Percentiles rank a stretch among this genome's conserved stretches.
phyloP scores from a whole-genome alignment of 2,329 filamentous ascomycete species.

The Pseudopyrenochaeta lycopersici region DNA sequence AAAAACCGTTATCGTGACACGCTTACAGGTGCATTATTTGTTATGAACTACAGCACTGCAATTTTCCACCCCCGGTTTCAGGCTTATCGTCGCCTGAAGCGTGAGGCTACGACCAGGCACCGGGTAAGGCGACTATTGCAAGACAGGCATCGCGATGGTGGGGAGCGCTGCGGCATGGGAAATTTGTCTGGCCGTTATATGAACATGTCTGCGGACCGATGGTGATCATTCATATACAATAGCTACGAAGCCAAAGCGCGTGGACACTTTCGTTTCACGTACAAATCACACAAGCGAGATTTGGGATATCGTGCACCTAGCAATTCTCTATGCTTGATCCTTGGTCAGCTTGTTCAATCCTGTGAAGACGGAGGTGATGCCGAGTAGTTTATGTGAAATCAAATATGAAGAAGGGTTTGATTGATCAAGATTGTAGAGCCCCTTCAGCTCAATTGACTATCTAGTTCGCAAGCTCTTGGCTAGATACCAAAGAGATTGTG shows the following conservation, averaged over 20 bases:
- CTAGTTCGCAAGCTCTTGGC: conserved; percentile 14
- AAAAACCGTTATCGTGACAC: neutral
- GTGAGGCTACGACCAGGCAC: too few relatives aligned
- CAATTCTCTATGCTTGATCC: neutral
- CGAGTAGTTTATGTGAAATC: neutral
- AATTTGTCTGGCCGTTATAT: neutral
- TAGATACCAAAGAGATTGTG: conserved; percentile 21
- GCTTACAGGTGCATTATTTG: neutral
- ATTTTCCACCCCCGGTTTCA: neutral
- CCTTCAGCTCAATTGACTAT: conserved; percentile 21
- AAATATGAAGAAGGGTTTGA: conserved; percentile 5
- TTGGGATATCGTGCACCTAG: conserved; percentile 1
- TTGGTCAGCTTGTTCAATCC: too few relatives aligned
- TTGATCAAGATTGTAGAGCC: conserved; percentile 21
- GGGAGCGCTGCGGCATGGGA: neutral
- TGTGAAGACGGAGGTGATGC: too few relatives aligned
- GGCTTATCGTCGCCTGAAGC: neutral
- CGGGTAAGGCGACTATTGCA: too few relatives aligned
- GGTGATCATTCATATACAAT: conserved; percentile 1
- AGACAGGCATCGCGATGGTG: neutral
- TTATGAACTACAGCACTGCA: neutral
- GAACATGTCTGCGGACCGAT: conserved; percentile 1
- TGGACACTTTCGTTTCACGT: neutral
- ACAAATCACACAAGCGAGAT: conserved; percentile 8
- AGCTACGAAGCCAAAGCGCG: neutral